These are phyloP conservation scores for Dalechampia spathulata DNA, from an alignment of 441 rosid genomes.

Conservation along the genomic window DNA sequence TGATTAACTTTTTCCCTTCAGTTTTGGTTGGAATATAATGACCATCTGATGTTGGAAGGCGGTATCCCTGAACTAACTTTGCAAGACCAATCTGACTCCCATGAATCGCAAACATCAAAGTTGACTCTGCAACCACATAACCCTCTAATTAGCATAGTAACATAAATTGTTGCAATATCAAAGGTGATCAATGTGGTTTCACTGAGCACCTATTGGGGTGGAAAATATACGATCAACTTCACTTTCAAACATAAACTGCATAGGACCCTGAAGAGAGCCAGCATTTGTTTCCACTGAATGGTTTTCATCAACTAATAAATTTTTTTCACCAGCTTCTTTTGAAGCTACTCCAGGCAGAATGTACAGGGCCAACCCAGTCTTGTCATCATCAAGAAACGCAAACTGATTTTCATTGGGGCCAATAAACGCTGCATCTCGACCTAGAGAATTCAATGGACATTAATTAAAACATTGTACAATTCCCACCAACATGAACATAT, in stretches of 20 bases:
- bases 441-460: slow-evolving; percentile 30
- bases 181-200: slow-evolving; percentile 17
- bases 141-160: slow-evolving; percentile 27
- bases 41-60: too few species aligned
- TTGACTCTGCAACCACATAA: slow-evolving; percentile 61
- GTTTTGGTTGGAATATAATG: too few species aligned
- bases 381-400: slow-evolving; percentile 93
- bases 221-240: slow-evolving; percentile 92
- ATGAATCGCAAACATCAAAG: slow-evolving; percentile 84
- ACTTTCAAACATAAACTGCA: slow-evolving; percentile 85
- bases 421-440: slow-evolving; percentile 92
- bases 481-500: slow-evolving; percentile 15
- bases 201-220: slow-evolving; percentile 83
- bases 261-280: slow-evolving; percentile 72
- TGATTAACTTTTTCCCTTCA: too few species aligned
- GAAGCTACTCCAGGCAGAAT: slow-evolving; percentile 67
- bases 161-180: slow-evolving; percentile 10
- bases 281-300: slow-evolving; percentile 50
- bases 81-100: slow-evolving; percentile 38
- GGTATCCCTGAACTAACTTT: too few species aligned
- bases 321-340: slow-evolving; percentile 57
- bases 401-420: slow-evolving; percentile 85
- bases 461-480: slow-evolving; percentile 13
- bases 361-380: slow-evolving; percentile 73
- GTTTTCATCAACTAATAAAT: slow-evolving; percentile 53